Conservation (phyloP, 371 early-diverging fungal genomes). For the Mortierella sp. region DNA sequence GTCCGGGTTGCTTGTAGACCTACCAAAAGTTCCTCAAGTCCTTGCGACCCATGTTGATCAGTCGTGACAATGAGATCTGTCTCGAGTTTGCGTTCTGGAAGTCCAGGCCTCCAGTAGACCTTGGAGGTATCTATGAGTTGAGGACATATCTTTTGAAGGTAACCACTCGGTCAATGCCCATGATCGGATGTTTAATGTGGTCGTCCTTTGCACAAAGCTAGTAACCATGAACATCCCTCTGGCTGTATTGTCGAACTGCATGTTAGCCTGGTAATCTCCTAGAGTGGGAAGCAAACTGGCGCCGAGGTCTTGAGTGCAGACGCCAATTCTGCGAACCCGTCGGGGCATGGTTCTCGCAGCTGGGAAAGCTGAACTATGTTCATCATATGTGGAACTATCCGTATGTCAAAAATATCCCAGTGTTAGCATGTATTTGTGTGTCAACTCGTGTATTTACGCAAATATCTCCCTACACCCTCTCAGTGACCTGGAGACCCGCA, state of each 20-base stretch:
- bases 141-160: conserved; percentile 87
- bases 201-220: too few relatives aligned
- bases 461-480: too few relatives aligned
- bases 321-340: conserved; percentile 89
- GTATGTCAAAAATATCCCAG: conserved; percentile 32
- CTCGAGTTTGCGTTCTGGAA: conserved; percentile 95
- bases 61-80: conserved; percentile 86
- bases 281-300: conserved; percentile 95
- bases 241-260: too few relatives aligned
- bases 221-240: too few relatives aligned
- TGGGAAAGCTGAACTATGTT: conserved; percentile 88
- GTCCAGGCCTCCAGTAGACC: conserved; percentile 77
- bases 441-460: too few relatives aligned
- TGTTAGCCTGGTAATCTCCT: conserved; percentile 87
- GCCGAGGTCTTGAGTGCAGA: conserved; percentile 87
- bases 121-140: conserved; percentile 91
- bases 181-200: too few relatives aligned
- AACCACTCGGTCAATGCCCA: too few relatives aligned
- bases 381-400: conserved; percentile 96
- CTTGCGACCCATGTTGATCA: conserved; percentile 74
- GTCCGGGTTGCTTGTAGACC: conserved; percentile 51
- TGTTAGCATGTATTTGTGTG: neutral
- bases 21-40: conserved; percentile 72
- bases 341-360: conserved; percentile 96
- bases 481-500: conserved; percentile 86